Percentiles rank a stretch among this genome's conserved stretches.
Evolutionary conservation across 2,329 filamentous ascomycete genomes (phyloP).

Genomic region (Colletotrichum gloeosporioides): DNA sequence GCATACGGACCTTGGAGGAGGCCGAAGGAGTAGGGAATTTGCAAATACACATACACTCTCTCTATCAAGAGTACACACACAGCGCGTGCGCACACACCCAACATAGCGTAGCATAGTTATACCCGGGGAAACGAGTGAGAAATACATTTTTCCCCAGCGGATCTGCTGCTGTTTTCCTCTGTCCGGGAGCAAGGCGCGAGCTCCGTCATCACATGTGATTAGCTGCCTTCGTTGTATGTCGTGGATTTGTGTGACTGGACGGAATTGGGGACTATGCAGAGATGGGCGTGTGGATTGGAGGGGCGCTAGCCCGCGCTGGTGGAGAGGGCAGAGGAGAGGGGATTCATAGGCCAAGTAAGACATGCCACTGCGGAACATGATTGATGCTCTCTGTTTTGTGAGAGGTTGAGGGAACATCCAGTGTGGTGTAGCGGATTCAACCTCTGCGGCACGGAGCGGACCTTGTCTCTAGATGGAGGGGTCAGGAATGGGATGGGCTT

Average conservation of each 20-base stretch:
- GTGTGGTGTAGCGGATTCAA: background rate
- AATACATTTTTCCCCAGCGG: background rate
- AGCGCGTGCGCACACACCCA: background rate
- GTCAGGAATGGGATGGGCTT: background rate
- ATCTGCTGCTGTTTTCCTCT: background rate
- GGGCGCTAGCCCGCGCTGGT: background rate
- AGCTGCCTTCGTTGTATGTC: background rate
- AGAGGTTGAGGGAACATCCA: background rate
- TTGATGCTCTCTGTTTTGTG: background rate
- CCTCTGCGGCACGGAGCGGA: background rate
- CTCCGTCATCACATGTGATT: background rate
- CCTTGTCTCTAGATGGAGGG: background rate
- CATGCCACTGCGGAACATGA: background rate
- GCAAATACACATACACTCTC: background rate
- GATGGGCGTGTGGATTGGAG: background rate
- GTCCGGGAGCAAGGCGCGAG: background rate
- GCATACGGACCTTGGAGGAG: background rate
- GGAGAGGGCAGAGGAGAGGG: background rate
- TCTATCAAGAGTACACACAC: background rate
- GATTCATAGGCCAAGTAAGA: background rate
- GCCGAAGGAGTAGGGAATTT: background rate
- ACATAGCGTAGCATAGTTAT: background rate
- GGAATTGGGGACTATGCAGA: background rate
- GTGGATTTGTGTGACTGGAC: background rate
- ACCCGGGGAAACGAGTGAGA: background rate